Conservation (phyloP, 768 basidiomycete genomes). For the Exsudoporus frostii region DNA sequence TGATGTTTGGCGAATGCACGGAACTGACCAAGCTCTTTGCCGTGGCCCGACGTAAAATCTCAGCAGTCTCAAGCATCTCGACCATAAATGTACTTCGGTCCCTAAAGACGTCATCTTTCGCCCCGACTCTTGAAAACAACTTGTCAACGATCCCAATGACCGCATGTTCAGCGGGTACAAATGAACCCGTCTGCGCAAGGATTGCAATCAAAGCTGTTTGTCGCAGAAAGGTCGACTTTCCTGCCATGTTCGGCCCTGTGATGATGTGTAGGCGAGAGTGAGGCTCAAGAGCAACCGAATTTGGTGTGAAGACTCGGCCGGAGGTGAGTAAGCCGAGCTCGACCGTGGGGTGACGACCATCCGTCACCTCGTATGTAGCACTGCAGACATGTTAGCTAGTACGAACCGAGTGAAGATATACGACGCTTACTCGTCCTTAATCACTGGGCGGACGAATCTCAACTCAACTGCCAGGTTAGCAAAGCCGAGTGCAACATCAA, state of each 20-base stretch:
- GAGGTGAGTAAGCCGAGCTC: slow-evolving; percentile 77
- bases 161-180: slow-evolving; percentile 85
- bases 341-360: slow-evolving; percentile 91
- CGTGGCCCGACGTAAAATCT: slow-evolving; percentile 85
- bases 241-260: slow-evolving; percentile 95
- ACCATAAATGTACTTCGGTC: slow-evolving; percentile 98
- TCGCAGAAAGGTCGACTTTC: slow-evolving; percentile 90
- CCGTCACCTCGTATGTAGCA: slow-evolving; percentile 58
- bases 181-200: slow-evolving; percentile 89
- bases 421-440: slow-evolving; percentile 63
- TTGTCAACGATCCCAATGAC: slow-evolving; percentile 84
- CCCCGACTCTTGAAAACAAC: slow-evolving; percentile 92
- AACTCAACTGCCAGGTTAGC: slow-evolving; percentile 77
- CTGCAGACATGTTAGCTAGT: slow-evolving; percentile 28
- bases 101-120: slow-evolving; percentile 90
- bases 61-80: slow-evolving; percentile 94
- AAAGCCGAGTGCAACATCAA: slow-evolving; percentile 82
- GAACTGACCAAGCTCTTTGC: slow-evolving; percentile 69
- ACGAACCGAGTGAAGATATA: background rate
- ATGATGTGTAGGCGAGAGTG: slow-evolving; percentile 72
- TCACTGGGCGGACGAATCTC: slow-evolving; percentile 66
- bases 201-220: slow-evolving; percentile 89
- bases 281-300: slow-evolving; percentile 64
- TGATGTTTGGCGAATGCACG: background rate
- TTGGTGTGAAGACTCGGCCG: slow-evolving; percentile 81